Conservation (phyloP, 2,329 filamentous ascomycete genomes). For the Neonectria punicea region DNA sequence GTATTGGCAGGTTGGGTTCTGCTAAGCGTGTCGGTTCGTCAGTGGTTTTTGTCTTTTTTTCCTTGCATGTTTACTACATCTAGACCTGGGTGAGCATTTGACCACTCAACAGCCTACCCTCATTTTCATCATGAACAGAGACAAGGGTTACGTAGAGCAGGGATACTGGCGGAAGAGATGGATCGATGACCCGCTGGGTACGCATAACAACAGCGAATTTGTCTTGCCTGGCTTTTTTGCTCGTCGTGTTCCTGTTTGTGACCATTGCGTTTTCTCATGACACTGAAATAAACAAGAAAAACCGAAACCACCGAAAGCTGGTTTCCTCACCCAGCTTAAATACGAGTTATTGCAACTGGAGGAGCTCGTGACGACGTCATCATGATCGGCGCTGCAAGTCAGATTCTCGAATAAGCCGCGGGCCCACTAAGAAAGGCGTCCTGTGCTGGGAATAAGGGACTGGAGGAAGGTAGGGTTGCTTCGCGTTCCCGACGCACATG, state of each 20-base stretch:
- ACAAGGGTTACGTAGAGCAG: constrained; percentile 10
- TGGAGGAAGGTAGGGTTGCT: constrained; percentile 10
- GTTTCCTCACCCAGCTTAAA: background rate
- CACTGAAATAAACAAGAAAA: background rate
- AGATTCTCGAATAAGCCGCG: constrained; percentile 9
- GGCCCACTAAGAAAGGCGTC: constrained; percentile 5
- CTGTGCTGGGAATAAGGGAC: background rate
- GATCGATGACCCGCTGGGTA: background rate
- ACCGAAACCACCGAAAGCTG: no score
- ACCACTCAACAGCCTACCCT: constrained; percentile 31
- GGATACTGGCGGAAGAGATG: background rate
- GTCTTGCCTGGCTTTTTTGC: background rate
- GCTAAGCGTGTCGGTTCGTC: constrained; percentile 29
- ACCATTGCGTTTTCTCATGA: background rate
- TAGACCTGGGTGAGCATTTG: constrained; percentile 32
- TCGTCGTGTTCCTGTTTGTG: background rate
- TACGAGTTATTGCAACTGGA: background rate
- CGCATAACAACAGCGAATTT: background rate
- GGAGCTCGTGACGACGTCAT: constrained; percentile 19
- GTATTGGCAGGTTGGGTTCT: constrained; percentile 25
- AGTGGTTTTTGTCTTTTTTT: constrained; percentile 3
- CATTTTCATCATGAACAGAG: constrained; percentile 21
- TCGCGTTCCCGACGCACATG: background rate
- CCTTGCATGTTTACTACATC: constrained; percentile 3
- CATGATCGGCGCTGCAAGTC: constrained; percentile 24